Base-by-base conservation (phyloP, 2,329 filamentous ascomycete species). In the Ilyonectria mors-panacis region DNA sequence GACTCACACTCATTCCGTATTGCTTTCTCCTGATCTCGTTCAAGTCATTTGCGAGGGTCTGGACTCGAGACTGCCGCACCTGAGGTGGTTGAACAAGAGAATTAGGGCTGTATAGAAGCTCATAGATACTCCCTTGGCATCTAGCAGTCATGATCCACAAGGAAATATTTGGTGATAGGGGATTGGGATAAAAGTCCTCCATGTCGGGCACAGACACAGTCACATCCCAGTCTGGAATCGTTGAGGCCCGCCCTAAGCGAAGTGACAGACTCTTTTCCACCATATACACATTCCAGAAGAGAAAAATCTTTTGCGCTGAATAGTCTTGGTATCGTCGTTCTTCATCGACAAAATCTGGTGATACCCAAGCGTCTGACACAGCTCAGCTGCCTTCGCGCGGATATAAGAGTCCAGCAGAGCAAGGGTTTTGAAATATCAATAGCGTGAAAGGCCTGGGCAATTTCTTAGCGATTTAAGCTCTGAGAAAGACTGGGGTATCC, bases 261-360 rank as follows among this genome's bases (percentile, higher is more conserved):
- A 91, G 81, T 0, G 87, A 86, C 19, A 90, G 78, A 17, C 83
- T 83, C 65, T 87, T 89, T 67, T 90, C 85, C 12, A 89, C 77
- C 48, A 85, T 83, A 68, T 90, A 91, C 0, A 86, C 78, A 42
- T 79, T 82, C 89, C 88, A 91, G 72, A 91, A 91, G 8, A 89
- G 72, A 2, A 81, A 70, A 81, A 70, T 10, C 66, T 53, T 28
- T 74, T 75, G 70, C 68, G 61, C 7, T 70, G 63, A 5, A 55
- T 47, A 3, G 33, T 19, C 8, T 13, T 45, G 7, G 55, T 62
- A 21, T 68, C 60, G 6, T 75, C 68, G 6, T 69, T 68, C 13
- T 73, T 75, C 70, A 73, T 74, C 5, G 66, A 66, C 12, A 63
- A 67, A 37, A 66, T 45, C 7, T 74, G 62, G 55, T 78, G 77